Evolutionary conservation across 257 asterid genomes (phyloP).

Genomic region (Fraxinus cuspidata): DNA sequence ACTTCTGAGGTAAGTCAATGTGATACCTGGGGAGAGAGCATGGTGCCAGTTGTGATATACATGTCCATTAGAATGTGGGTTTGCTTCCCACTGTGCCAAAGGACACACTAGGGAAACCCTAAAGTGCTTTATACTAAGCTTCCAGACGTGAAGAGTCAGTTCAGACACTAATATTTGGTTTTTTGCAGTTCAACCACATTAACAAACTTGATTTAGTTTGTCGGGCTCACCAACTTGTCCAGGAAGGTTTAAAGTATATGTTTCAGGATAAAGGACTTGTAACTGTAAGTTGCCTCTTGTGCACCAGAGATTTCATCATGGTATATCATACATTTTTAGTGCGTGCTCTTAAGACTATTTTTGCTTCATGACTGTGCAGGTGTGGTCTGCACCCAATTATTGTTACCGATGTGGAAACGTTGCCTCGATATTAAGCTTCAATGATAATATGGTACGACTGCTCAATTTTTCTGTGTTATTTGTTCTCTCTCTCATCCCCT

Average conservation of each 20-base stretch:
- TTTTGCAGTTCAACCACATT: conserved; percentile 88
- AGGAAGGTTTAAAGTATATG: conserved; percentile 97
- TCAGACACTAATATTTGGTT: background rate
- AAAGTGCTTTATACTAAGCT: background rate
- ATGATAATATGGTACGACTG: conserved; percentile 79
- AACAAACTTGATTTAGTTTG: conserved; percentile 94
- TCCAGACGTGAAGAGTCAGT: background rate
- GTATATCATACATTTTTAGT: background rate
- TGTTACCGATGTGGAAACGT: conserved; percentile 99
- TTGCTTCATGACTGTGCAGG: conserved; percentile 51
- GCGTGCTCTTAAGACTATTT: conserved; percentile 7
- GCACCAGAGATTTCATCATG: background rate
- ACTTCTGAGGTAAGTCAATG: conserved; percentile 73
- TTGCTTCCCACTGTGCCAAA: background rate
- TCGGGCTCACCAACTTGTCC: conserved; percentile 99
- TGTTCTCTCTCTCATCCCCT: background rate
- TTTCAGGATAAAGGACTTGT: conserved; percentile 98
- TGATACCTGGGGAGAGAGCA: conserved; percentile 3
- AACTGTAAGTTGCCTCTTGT: conserved; percentile 66
- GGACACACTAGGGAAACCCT: conserved; percentile 3
- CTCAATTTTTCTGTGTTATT: background rate
- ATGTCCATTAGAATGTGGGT: background rate
- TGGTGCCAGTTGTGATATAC: background rate
- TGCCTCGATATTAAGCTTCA: conserved; percentile 95
- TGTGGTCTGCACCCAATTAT: conserved; percentile 98